These are phyloP conservation scores for Pelargonium myrrhifolium DNA, from an alignment of 441 rosid species.

Conservation along the genomic window DNA sequence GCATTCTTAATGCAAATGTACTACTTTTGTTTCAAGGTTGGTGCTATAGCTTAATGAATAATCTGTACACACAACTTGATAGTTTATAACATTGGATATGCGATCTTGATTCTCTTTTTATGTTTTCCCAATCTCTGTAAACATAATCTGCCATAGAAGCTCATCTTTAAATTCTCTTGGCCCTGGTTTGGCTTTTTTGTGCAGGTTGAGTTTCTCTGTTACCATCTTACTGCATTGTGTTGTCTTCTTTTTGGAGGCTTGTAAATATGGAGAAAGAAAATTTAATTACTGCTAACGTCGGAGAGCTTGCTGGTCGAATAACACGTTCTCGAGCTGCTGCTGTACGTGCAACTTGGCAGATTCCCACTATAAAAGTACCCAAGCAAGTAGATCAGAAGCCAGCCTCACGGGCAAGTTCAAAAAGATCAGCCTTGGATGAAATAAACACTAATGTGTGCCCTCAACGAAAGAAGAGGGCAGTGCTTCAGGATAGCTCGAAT, in stretches of 20 bases:
- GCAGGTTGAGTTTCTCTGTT: constrained; percentile 25
- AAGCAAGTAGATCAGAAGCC: constrained; percentile 31
- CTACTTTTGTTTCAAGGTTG: neutral
- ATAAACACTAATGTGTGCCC: constrained; percentile 24
- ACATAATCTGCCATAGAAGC: constrained; percentile 7
- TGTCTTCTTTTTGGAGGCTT: constrained; percentile 31
- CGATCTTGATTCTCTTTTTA: neutral
- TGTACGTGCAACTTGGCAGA: constrained; percentile 30
- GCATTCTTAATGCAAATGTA: neutral
- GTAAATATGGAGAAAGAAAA: constrained; percentile 54
- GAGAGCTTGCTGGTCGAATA: constrained; percentile 39
- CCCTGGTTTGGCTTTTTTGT: constrained; percentile 27
- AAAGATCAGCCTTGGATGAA: constrained; percentile 55
- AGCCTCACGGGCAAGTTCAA: constrained; percentile 33
- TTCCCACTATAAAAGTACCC: constrained; percentile 28
- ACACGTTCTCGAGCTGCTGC: constrained; percentile 74
- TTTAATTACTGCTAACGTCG: constrained; percentile 26
- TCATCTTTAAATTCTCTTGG: constrained; percentile 13
- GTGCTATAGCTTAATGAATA: neutral
- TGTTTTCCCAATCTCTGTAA: neutral
- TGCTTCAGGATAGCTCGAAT: constrained; percentile 70
- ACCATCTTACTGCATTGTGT: constrained; percentile 27
- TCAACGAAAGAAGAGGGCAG: constrained; percentile 50
- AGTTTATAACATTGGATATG: constrained; percentile 7
- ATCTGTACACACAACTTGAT: neutral